Evolutionary conservation across 257 asterid species (phyloP).

Genomic region (Paulownia fortunei): DNA sequence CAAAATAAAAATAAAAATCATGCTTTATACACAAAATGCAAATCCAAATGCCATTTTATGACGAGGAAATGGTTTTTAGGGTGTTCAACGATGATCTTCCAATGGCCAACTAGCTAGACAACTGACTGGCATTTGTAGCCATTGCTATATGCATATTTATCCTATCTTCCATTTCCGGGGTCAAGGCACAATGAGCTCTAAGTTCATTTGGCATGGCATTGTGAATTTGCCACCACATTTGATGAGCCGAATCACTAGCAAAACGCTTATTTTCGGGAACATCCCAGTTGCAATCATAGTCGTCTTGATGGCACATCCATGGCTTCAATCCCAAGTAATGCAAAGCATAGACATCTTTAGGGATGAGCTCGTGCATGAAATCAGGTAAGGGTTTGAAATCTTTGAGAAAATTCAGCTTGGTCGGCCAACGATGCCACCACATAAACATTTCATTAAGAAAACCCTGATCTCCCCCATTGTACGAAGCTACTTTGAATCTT

Average conservation of each 20-base stretch:
- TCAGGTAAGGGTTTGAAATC: conserved; percentile 17
- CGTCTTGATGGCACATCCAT: conserved; percentile 54
- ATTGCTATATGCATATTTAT: conserved; percentile 17
- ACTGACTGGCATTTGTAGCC: neutral
- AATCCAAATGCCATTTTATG: too few species aligned
- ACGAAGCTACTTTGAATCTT: conserved; percentile 40
- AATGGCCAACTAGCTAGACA: too few species aligned
- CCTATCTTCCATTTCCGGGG: conserved; percentile 42
- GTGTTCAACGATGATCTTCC: neutral
- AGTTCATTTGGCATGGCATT: conserved; percentile 47
- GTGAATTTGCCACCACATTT: conserved; percentile 57
- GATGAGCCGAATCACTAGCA: conserved; percentile 60
- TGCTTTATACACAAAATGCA: too few species aligned
- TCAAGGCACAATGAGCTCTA: conserved; percentile 45
- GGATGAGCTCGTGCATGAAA: conserved; percentile 16
- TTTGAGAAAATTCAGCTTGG: conserved; percentile 49
- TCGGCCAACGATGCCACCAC: conserved; percentile 73
- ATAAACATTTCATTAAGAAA: conserved; percentile 60
- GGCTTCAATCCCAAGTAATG: conserved; percentile 74
- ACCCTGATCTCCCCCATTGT: conserved; percentile 79
- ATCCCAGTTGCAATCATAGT: conserved; percentile 71
- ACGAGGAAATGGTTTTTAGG: neutral
- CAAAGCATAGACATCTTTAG: conserved; percentile 37
- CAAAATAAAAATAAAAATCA: too few species aligned
- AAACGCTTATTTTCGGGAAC: conserved; percentile 32